These are phyloP conservation scores for Wickerhamiella vanderwaltii DNA, from an alignment of 805 yeast genomes.

Conservation along the genomic window DNA sequence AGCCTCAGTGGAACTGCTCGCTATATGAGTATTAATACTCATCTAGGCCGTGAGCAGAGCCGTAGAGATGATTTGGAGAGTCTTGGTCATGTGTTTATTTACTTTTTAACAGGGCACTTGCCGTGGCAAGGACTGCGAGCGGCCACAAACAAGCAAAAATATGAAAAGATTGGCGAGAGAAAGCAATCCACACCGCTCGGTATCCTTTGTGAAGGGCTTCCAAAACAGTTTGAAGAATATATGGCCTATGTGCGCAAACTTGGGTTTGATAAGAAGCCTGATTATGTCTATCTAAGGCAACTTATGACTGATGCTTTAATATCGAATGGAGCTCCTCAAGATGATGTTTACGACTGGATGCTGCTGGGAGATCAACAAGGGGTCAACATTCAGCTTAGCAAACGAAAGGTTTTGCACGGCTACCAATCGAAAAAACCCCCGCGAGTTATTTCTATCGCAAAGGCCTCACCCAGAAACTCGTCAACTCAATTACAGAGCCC, in stretches of 20 bases:
- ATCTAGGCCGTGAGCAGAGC: constrained; percentile 90
- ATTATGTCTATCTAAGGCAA: constrained; percentile 72
- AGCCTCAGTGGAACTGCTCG: constrained; percentile 94
- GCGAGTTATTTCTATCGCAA: background rate
- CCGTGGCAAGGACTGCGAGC: constrained; percentile 99
- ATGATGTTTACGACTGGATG: constrained; percentile 97
- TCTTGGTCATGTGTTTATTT: constrained; percentile 90
- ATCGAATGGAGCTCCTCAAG: constrained; percentile 56
- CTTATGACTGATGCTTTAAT: constrained; percentile 68
- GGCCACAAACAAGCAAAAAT: constrained; percentile 93
- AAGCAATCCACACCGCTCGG: constrained; percentile 78
- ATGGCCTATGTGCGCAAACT: constrained; percentile 76
- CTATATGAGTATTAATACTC: constrained; percentile 95
- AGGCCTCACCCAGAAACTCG: background rate
- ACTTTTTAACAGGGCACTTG: constrained; percentile 71
- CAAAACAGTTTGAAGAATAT: constrained; percentile 86
- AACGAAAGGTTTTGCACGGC: constrained; percentile 88
- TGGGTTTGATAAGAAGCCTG: constrained; percentile 88
- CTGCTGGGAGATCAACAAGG: constrained; percentile 64
- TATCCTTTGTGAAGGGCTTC: constrained; percentile 79
- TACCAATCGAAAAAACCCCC: constrained; percentile 30
- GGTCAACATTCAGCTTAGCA: constrained; percentile 56
- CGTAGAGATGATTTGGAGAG: constrained; percentile 95
- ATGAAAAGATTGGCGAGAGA: constrained; percentile 93
- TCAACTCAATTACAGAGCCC: background rate